Evolutionary conservation across 192 early-diverging fungal species (phyloP).

Genomic region (Coemansia sp.): DNA sequence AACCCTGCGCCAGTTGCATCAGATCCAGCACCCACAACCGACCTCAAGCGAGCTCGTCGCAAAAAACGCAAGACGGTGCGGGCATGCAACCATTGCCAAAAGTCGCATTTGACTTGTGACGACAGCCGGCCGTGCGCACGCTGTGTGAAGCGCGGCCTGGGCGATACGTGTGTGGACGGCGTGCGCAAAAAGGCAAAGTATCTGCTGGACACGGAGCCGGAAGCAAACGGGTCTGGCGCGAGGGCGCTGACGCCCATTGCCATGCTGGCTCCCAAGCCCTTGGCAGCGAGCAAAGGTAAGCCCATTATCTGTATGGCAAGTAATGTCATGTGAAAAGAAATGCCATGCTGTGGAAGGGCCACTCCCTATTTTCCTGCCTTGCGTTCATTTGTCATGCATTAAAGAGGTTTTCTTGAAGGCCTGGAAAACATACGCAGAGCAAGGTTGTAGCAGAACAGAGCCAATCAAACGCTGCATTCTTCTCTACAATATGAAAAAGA

Average conservation of each 20-base stretch:
- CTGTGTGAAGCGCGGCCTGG: slow-evolving; percentile 80
- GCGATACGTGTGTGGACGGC: slow-evolving; percentile 75
- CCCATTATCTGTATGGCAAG: too few relatives aligned
- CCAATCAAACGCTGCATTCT: slow-evolving; percentile 5
- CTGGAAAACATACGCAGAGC: too few relatives aligned
- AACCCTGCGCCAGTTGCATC: too few relatives aligned
- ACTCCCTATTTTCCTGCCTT: too few relatives aligned
- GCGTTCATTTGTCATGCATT: too few relatives aligned
- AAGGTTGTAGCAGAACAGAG: too few relatives aligned
- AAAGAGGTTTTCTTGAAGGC: too few relatives aligned
- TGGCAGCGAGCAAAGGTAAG: background rate
- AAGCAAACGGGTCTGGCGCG: background rate
- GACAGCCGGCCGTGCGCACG: slow-evolving; percentile 78
- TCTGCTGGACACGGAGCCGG: slow-evolving; percentile 59
- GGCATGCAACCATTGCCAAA: slow-evolving; percentile 65
- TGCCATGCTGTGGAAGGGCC: too few relatives aligned
- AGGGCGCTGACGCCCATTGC: background rate
- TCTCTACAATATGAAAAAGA: background rate
- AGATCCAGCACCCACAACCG: background rate
- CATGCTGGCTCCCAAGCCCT: slow-evolving; percentile 2
- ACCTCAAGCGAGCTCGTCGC: slow-evolving; percentile 2
- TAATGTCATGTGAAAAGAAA: too few relatives aligned
- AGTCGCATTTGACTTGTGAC: slow-evolving; percentile 63
- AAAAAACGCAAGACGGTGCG: slow-evolving; percentile 55
- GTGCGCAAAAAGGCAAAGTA: slow-evolving; percentile 91